These are phyloP conservation scores for Cercospora janseana DNA, from an alignment of 2,329 filamentous ascomycete genomes.

Conservation along the genomic window DNA sequence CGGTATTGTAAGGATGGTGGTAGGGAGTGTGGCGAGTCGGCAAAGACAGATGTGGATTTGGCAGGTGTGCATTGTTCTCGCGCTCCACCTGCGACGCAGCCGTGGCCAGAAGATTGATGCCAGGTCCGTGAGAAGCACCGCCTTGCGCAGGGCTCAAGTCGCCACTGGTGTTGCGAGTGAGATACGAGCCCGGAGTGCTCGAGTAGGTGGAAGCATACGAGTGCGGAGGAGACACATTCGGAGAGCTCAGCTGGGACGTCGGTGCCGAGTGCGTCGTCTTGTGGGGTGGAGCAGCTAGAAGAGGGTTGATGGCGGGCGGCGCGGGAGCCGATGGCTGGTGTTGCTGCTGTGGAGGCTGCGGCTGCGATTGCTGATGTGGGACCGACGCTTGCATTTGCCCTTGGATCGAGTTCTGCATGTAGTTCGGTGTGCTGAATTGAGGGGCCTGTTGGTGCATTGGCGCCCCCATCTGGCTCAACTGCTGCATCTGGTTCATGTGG, in stretches of 20 bases:
- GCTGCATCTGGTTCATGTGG: constrained; percentile 62
- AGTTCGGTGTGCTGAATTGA: constrained; percentile 14
- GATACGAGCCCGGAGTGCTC: constrained; percentile 56
- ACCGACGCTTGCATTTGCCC: constrained; percentile 14
- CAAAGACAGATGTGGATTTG: constrained; percentile 41
- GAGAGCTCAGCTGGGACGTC: constrained; percentile 80
- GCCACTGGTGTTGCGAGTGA: constrained; percentile 55
- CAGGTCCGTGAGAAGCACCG: constrained; percentile 47
- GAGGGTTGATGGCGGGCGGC: constrained; percentile 13
- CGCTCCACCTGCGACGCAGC: constrained; percentile 66
- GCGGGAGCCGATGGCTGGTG: constrained; percentile 13
- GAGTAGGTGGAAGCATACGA: constrained; percentile 65
- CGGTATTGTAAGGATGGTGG: constrained; percentile 53
- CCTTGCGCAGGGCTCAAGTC: constrained; percentile 48
- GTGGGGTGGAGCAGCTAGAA: constrained; percentile 43
- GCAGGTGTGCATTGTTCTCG: constrained; percentile 51
- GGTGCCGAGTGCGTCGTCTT: constrained; percentile 84
- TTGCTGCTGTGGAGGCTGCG: constrained; percentile 21
- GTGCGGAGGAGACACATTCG: constrained; percentile 92
- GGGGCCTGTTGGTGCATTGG: constrained; percentile 23
- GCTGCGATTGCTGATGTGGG: constrained; percentile 16
- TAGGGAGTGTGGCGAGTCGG: constrained; percentile 39
- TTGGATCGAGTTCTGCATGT: constrained; percentile 5
- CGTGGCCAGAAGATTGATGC: constrained; percentile 69
- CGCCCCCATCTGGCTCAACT: constrained; percentile 22